Percentiles rank a stretch among this genome's conserved stretches.
Conservation (phyloP, 2,329 filamentous ascomycete species). For the Aspergillus felis region DNA sequence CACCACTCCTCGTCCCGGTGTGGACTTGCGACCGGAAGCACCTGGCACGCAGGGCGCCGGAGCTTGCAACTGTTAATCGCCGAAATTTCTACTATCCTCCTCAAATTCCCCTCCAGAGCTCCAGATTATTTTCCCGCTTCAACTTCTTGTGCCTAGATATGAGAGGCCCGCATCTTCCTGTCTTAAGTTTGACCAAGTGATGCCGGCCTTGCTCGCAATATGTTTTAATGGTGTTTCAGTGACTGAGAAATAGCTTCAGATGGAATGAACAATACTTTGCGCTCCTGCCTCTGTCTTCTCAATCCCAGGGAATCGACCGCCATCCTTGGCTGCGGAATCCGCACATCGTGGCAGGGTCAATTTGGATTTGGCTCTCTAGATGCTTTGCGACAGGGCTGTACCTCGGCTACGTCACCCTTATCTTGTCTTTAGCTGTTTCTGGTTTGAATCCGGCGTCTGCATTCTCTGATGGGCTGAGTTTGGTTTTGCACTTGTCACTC, state of each 20-base stretch:
- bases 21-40: conserved; percentile 63
- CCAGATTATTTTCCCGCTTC: conserved; percentile 6
- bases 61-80: conserved; percentile 60
- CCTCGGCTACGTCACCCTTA: conserved; percentile 24
- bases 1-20: conserved; percentile 58
- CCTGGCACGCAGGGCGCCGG: conserved; percentile 57
- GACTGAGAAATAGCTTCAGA: conserved; percentile 5
- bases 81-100: neutral
- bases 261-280: conserved; percentile 4
- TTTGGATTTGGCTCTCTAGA: conserved; percentile 30
- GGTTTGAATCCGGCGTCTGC: conserved; percentile 31
- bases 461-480: conserved; percentile 28
- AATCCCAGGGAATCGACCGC: conserved; percentile 9
- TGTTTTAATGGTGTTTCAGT: conserved; percentile 12
- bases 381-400: conserved; percentile 22
- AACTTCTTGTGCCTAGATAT: conserved; percentile 15
- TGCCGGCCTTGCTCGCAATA: neutral
- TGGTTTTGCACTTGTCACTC: conserved; percentile 20
- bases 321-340: conserved; percentile 10
- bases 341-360: conserved; percentile 16
- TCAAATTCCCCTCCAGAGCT: conserved; percentile 1
- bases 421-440: conserved; percentile 25
- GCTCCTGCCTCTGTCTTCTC: conserved; percentile 6
- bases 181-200: conserved; percentile 1
- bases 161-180: conserved; percentile 11